Base-by-base conservation (phyloP, 768 basidiomycete genomes). In the Obba rivulosa region DNA sequence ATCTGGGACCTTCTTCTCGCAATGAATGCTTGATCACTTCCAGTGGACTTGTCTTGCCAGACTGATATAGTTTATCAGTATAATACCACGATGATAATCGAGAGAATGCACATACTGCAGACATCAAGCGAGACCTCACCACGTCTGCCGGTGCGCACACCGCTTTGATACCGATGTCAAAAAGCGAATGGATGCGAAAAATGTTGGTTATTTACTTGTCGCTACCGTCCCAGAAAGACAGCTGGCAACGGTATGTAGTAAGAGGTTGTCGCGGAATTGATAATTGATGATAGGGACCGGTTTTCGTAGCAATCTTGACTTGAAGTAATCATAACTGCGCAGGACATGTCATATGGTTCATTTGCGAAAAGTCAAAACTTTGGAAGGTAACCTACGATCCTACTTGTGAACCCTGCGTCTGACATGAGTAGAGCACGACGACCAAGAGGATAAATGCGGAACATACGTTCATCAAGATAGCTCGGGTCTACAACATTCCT, bases 91-190 rank as follows among this genome's bases (percentile, higher is more conserved):
- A 31, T 7, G 8, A 17, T 18, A n/a, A 8, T 14, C 24, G 25
- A 43, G 51, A 22, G n/a, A n/a, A n/a, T n/a, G n/a, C 20, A 67
- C 79, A 42, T 44, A 88, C 87, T 35, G 81, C 79, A 41, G 83
- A 77, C 87, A 90, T 90, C 41, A 90, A 68, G 47, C 87, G 78
- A 21, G 87, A 86, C 57, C 79, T 73, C 54, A 90, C 66, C 24
- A 90, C 87, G 56, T 90, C 87, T 2, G 78, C 83, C 13, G 87
- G 87, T 18, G 87, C 84, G 50, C 84, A 87, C 11, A 89, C 78
- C 43, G 87, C 87, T 90, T 52, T 20, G 22, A 20, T n/a, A 17
- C 9, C 21, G 3, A 18, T 7, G 17, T 21, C 23, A 18, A n/a
- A 34, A 11, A 9, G 22, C n/a, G n/a, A n/a, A n/a, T n/a, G n/a